Percentiles rank a stretch among this genome's conserved stretches.
Evolutionary conservation across 768 basidiomycete species (phyloP).

Genomic region (Pleurotus salmoneostramineus): DNA sequence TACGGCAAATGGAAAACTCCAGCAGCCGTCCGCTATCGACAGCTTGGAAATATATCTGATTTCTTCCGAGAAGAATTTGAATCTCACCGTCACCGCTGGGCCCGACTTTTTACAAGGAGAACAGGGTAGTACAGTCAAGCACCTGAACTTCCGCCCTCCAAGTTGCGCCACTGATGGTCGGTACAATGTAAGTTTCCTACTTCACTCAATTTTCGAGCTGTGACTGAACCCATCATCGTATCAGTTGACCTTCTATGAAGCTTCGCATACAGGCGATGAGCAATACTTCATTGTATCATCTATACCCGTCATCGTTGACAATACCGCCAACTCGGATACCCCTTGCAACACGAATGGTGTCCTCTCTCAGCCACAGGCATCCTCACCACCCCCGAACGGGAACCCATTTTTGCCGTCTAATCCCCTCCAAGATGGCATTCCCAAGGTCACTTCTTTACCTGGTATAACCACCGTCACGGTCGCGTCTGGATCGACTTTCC

Average conservation of each 20-base stretch:
- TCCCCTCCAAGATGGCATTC: background rate
- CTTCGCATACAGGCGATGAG: constrained; percentile 25
- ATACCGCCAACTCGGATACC: constrained; percentile 17
- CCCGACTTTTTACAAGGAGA: constrained; percentile 32
- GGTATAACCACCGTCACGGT: constrained; percentile 1
- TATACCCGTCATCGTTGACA: constrained; percentile 30
- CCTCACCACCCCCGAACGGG: constrained; percentile 21
- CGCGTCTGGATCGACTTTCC: background rate
- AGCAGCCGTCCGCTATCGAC: constrained; percentile 32
- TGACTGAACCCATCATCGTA: background rate
- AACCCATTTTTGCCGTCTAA: constrained; percentile 24
- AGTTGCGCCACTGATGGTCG: constrained; percentile 32
- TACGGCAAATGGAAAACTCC: constrained; percentile 42
- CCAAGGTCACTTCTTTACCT: constrained; percentile 6
- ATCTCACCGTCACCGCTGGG: constrained; percentile 35
- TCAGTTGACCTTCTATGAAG: constrained; percentile 45
- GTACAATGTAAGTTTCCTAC: constrained; percentile 34
- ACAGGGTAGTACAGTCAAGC: constrained; percentile 36
- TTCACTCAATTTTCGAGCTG: background rate
- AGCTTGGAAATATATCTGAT: constrained; percentile 39
- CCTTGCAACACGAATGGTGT: constrained; percentile 20
- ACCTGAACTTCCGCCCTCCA: constrained; percentile 34
- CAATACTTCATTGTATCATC: constrained; percentile 36
- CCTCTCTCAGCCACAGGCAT: constrained; percentile 29
- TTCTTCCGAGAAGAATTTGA: constrained; percentile 30